phyloP scores from a whole-genome alignment of 2,329 filamentous ascomycete species.

The Sporothrix mexicana region DNA sequence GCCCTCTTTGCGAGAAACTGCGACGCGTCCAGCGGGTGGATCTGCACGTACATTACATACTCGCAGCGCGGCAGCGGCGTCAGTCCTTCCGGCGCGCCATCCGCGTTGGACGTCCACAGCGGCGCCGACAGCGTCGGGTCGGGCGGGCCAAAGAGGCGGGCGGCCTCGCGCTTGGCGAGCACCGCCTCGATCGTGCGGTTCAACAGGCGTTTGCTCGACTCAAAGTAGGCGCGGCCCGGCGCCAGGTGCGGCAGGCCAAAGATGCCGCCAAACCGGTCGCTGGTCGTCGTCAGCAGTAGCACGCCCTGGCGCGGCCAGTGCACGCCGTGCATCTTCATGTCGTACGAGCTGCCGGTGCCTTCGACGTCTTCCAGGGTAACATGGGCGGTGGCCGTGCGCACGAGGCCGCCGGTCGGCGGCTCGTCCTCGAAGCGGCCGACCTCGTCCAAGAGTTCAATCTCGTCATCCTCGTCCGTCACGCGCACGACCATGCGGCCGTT shows the following conservation, averaged over 20 bases:
- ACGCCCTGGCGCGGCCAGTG: conserved; percentile 84
- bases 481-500: conserved; percentile 73
- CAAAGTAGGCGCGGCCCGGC: conserved; percentile 62
- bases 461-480: conserved; percentile 61
- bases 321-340: conserved; percentile 79
- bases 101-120: conserved; percentile 74
- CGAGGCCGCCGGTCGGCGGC: conserved; percentile 56
- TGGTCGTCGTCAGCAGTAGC: conserved; percentile 84
- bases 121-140: conserved; percentile 64
- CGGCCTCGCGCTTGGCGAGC: conserved; percentile 68
- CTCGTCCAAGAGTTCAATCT: conserved; percentile 50
- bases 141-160: conserved; percentile 60
- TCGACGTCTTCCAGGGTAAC: conserved; percentile 75
- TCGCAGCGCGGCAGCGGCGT: conserved; percentile 80
- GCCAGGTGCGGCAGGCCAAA: conserved; percentile 87
- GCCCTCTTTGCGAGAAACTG: conserved; percentile 39
- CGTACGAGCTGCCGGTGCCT: conserved; percentile 74
- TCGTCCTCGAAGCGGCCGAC: conserved; percentile 39
- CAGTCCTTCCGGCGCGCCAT: conserved; percentile 63
- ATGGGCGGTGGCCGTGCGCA: conserved; percentile 72
- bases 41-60: conserved; percentile 83
- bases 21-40: conserved; percentile 61
- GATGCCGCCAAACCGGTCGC: conserved; percentile 91
- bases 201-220: conserved; percentile 67
- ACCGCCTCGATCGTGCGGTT: conserved; percentile 73